Evolutionary conservation across 176 grass and related monocot species (phyloP).

Genomic region (Ananas comosus): DNA sequence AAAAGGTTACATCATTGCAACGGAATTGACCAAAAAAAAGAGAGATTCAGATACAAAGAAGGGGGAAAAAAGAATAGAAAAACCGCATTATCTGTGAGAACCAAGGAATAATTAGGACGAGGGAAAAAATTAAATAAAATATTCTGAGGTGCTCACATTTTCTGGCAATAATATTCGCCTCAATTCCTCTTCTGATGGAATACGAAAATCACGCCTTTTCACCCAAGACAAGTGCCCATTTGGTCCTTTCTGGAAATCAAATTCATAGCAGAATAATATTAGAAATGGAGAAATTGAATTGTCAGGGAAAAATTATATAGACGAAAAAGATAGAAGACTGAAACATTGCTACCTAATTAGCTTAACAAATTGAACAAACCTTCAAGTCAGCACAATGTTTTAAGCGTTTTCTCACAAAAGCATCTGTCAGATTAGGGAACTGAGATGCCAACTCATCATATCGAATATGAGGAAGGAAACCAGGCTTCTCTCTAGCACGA

Average conservation of each 20-base stretch:
- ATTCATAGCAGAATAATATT: too few species aligned
- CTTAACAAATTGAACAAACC: constrained; percentile 23
- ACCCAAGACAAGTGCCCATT: constrained; percentile 51
- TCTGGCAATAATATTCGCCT: constrained; percentile 70
- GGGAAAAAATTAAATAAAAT: not conserved
- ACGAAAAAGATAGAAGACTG: not conserved
- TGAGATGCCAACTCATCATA: constrained; percentile 72
- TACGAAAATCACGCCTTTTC: constrained; percentile 62
- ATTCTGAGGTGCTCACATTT: constrained; percentile 57
- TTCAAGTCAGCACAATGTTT: constrained; percentile 86
- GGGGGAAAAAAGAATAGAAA: not conserved
- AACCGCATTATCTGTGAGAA: not conserved
- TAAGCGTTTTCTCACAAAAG: constrained; percentile 62
- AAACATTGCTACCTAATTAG: not conserved
- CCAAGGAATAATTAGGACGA: not conserved
- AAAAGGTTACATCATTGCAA: too few species aligned
- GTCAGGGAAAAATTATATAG: not conserved
- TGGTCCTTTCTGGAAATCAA: constrained; percentile 47
- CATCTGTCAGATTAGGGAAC: constrained; percentile 57
- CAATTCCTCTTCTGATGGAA: constrained; percentile 91
- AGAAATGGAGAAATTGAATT: not conserved
- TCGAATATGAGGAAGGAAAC: constrained; percentile 48
- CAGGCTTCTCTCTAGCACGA: constrained; percentile 72
- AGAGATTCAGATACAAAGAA: too few species aligned
- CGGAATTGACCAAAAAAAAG: too few species aligned